Evolutionary conservation across 352 stramenopile species (phyloP).

Genomic region (Globisporangium canariense): DNA sequence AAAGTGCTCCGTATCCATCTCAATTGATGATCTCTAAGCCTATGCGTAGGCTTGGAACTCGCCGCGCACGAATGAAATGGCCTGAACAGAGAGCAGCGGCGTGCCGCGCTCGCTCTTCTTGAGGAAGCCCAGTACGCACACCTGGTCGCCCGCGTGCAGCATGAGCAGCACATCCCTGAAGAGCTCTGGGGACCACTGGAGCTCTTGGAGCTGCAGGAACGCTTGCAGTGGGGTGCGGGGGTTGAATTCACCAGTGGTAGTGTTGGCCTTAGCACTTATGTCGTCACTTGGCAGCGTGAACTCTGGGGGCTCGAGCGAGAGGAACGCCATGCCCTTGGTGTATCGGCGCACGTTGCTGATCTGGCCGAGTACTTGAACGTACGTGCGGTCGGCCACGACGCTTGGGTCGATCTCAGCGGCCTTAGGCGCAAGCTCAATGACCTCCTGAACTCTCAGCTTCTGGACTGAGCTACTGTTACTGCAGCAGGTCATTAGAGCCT

Average conservation of each 20-base stretch:
- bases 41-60: constrained; percentile 33
- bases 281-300: neutral
- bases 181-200: constrained; percentile 23
- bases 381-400: constrained; percentile 15
- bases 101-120: constrained; percentile 34
- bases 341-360: constrained; percentile 40
- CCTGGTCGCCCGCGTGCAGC: constrained; percentile 36
- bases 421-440: constrained; percentile 12
- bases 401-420: constrained; percentile 20
- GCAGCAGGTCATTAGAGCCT: constrained; percentile 6
- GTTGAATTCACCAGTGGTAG: constrained; percentile 2
- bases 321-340: constrained; percentile 46
- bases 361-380: constrained; percentile 33
- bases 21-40: too few relatives aligned
- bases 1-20: neutral
- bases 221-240: constrained; percentile 24
- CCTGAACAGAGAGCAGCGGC: constrained; percentile 36
- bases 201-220: constrained; percentile 35
- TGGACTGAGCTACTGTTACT: neutral
- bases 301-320: constrained; percentile 26
- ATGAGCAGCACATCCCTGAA: constrained; percentile 31
- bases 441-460: constrained; percentile 17
- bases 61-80: constrained; percentile 31
- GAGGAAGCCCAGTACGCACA: constrained; percentile 36
- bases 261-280: neutral